Evolutionary conservation across 2,329 filamentous ascomycete species (phyloP), one percentile per base, ranked within the genome.

Genomic region (Tolypocladium sp.): DNA sequence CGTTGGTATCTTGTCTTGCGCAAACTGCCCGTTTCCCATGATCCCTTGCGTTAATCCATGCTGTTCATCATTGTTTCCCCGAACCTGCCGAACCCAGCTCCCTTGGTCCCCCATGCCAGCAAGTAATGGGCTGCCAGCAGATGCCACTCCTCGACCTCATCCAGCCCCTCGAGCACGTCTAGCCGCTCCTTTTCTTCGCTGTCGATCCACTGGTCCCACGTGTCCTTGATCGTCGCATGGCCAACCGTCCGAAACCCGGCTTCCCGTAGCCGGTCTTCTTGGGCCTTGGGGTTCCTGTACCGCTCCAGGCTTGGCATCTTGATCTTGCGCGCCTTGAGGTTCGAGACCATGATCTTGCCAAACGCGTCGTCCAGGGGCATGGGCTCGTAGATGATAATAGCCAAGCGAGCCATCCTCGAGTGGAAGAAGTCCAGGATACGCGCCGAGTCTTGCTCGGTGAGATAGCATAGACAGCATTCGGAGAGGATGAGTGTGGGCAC

Each of bases 111-210:
- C 93, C 93, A 97, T 4, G 86, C 87, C 51, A 99, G 82, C 63
- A 92, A 86, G 69, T 99, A 99, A 77, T 99, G 94, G 63, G 82
- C 84, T 1, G 92, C 90, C 66, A 99, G 74, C 65, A 99, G 74
- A 67, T 88, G 81, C 89, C 94, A 96, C 76, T 99, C 94, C 74
- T 99, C 94, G 30, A 97, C 82, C 74, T 99, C 94, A 74, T 99
- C 94, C 62, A 99, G 73, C 67, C 94, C 92, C 72, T 99, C 92
- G 33, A 97, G 71, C 13, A 77, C 74, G 63, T 92, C 88, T 1
- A 97, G 85, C 55, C 92, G 79, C 68, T 90, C 87, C 73, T 91
- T 92, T 74, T 97, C 93, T 2, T 77, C 76, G 1, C 78, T 69
- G 0, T 70, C 68, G 3, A 96, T 79, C 92, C 93, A 97, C 1